phyloP scores from a whole-genome alignment of 2,329 filamentous ascomycete species.

The Botrytis aclada region DNA sequence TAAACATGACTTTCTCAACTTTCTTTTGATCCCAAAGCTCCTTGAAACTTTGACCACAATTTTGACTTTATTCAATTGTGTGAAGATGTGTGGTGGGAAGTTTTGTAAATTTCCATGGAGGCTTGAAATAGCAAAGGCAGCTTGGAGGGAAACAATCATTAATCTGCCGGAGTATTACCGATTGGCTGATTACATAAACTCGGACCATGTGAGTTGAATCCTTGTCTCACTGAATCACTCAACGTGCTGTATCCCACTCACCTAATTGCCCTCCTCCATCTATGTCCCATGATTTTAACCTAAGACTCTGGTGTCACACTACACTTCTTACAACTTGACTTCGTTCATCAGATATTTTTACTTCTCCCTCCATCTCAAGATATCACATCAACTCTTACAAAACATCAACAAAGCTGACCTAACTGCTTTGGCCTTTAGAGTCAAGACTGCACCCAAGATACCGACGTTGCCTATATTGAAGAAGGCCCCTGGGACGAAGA shows the following conservation, averaged over 20 bases:
- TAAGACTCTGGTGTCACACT: constrained; percentile 7
- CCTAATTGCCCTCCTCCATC: neutral
- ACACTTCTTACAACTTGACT: neutral
- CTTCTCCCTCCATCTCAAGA: neutral
- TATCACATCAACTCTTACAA: neutral
- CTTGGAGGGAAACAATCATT: neutral
- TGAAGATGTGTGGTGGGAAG: neutral
- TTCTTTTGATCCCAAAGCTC: neutral
- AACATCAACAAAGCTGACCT: constrained; percentile 2
- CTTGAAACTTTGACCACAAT: neutral
- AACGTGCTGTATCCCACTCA: neutral
- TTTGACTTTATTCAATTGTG: neutral
- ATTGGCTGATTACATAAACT: neutral
- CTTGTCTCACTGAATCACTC: constrained; percentile 3
- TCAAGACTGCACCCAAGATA: constrained; percentile 9
- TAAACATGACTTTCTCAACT: constrained; percentile 55
- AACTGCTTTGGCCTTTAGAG: neutral
- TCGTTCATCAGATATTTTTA: neutral
- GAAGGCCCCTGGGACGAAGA: constrained; percentile 18
- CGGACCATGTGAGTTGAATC: constrained; percentile 15
- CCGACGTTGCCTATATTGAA: constrained; percentile 9
- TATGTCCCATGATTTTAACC: constrained; percentile 2
- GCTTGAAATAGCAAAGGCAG: neutral
- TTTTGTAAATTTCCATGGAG: neutral
- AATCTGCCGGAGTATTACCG: constrained; percentile 13